Evolutionary conservation across 257 asterid species (phyloP).

Genomic region (Solanum dulcamara): DNA sequence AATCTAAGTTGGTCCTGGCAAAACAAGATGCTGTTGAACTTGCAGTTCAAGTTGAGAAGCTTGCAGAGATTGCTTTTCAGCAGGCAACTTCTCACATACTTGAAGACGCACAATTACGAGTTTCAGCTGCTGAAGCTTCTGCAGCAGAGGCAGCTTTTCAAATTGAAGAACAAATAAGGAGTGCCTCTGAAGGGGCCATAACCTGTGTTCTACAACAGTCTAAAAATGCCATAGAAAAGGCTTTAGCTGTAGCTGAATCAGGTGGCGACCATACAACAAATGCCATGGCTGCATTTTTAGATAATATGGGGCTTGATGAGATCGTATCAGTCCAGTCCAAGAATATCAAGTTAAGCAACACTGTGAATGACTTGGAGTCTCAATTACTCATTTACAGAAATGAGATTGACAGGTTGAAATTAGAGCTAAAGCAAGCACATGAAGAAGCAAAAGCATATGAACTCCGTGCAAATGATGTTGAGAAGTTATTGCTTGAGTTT

Average conservation of each 20-base stretch:
- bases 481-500: constrained; percentile 22
- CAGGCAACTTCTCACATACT: constrained; percentile 34
- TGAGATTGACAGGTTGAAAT: constrained; percentile 12
- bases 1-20: constrained; percentile 32
- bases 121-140: constrained; percentile 29
- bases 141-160: constrained; percentile 30
- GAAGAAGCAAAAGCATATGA: constrained; percentile 11
- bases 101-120: constrained; percentile 28
- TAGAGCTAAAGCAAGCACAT: constrained; percentile 20
- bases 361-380: constrained; percentile 14
- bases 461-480: constrained; percentile 14
- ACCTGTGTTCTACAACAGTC: constrained; percentile 15
- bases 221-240: constrained; percentile 33
- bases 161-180: constrained; percentile 23
- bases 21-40: constrained; percentile 34
- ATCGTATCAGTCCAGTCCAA: constrained; percentile 11
- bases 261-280: constrained; percentile 22
- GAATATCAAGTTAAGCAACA: constrained; percentile 19
- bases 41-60: constrained; percentile 34
- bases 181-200: constrained; percentile 24
- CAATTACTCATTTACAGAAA: constrained; percentile 6
- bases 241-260: constrained; percentile 27
- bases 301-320: constrained; percentile 18
- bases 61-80: constrained; percentile 31
- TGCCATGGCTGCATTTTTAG: constrained; percentile 13